Evolutionary conservation across 2,329 filamentous ascomycete species (phyloP), one percentile per base, ranked within the genome.

Genomic region (Fusarium zealandicum): DNA sequence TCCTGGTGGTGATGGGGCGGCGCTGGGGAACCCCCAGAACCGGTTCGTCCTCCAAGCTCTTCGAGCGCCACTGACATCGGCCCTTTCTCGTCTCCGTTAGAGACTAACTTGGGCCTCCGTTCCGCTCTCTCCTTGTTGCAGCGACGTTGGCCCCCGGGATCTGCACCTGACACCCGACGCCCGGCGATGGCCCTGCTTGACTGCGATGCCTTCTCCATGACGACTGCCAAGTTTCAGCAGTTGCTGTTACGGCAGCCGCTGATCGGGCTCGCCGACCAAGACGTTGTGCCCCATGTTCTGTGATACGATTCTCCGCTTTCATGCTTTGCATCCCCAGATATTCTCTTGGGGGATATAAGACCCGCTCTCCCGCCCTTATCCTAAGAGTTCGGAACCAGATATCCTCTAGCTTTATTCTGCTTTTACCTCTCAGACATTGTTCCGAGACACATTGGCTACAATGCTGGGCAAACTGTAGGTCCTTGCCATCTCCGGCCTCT

Each of bases 171-270:
- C 41, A 33, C 14, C 49, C 22, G 36, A 40, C 41, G 30, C 14
- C 49, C 22, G 22, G 35, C 45, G 37, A 41, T 25, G 28, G 37
- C 35, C 45, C 46, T 39, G 41, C 44, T 37, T 42, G 20, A 31
- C 45, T 36, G 18, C 45, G 22, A 59, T 48, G 52, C 18, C 27
- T 50, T 57, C 54, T 58, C 63, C 61, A 68, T 69, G 66, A 69
- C 63, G 66, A 67, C 63, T 67, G 64, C 66, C 66, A 67, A 69
- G 66, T 57, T 25, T 57, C 44, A 52, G 50, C 32, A 49, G 45
- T 50, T 35, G 32, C 50, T 32, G 42, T 33, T 32, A 18, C 10
- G 36, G 36, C 44, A 48, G 14, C 33, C 22, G 18, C 35, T 36
- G 36, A 22, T 17, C 44, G 44, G 35, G 27, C 36, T 48, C 36